A percentile compares a stretch with the other conserved stretches of the same genome.
phyloP scores from a whole-genome alignment of 768 basidiomycete species.

The Amanita fuliginea region DNA sequence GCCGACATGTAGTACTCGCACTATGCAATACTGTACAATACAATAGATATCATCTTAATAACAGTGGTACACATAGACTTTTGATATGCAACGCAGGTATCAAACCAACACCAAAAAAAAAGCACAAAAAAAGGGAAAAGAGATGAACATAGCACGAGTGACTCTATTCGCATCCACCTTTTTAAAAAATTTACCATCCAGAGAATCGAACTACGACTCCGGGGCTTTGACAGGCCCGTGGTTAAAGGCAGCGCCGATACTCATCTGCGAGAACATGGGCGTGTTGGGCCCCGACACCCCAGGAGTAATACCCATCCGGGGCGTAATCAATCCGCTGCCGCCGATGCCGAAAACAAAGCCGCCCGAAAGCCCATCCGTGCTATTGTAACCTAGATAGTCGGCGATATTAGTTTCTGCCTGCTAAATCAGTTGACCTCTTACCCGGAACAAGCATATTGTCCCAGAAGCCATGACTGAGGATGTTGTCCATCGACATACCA shows the following conservation, averaged over 20 bases:
- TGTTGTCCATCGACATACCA: conserved; percentile 71
- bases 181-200: not conserved
- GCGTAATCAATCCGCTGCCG: conserved; percentile 77
- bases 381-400: conserved; percentile 52
- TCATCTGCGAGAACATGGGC: conserved; percentile 34
- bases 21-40: too few species aligned
- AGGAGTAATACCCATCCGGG: conserved; percentile 50
- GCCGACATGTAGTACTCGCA: too few species aligned
- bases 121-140: too few species aligned
- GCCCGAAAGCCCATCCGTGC: conserved; percentile 73
- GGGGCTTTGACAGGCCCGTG: conserved; percentile 21
- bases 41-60: too few species aligned
- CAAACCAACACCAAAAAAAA: too few species aligned
- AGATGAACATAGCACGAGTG: too few species aligned
- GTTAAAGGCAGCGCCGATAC: conserved; percentile 35
- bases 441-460: conserved; percentile 82
- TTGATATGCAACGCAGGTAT: too few species aligned
- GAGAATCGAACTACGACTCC: conserved; percentile 19
- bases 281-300: conserved; percentile 45
- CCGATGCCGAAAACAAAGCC: conserved; percentile 81
- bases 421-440: conserved; percentile 22
- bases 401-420: not conserved
- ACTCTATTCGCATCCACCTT: too few species aligned
- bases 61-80: too few species aligned
- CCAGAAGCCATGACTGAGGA: conserved; percentile 75